Evolutionary conservation across 805 yeast species (phyloP), one percentile per base, ranked within the genome.

Genomic region (Teunomyces cretensis): DNA sequence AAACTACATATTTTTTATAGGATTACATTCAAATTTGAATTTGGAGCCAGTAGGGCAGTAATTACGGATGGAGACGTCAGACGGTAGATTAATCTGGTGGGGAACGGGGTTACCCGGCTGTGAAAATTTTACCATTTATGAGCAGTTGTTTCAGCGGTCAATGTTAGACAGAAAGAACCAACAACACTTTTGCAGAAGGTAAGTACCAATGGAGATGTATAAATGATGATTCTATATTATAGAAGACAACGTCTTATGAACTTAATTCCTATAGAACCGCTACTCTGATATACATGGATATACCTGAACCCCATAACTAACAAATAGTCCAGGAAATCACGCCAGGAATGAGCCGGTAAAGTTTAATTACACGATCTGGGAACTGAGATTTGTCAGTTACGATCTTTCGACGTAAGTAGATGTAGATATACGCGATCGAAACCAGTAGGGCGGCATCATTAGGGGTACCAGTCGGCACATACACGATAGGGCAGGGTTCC

Each of bases 261-360:
- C 39, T 36, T 30, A 50, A 49, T 31, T 39, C 53, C 51, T 49
- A 51, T 50, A 51, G 55, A 51, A 51, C 55, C 55, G 55, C 55
- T 51, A 51, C 55, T 49, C 55, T 51, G 55, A 51, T 30, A 35
- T 35, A 35, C 38, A 35, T 22, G 12, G 27, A 19, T 13, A 14
- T 16, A 8, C 7, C 7, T n/a, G 22, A 7, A 22, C 38, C 26
- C 22, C 3, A 19, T 19, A 35, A 35, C 38, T 35, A 35, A 35
- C 38, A 19, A 26, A 9, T 26, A 26, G 28, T 4, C 3, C 22
- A 19, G 22, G 22, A 19, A 19, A 19, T 19, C 22, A 19, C 22
- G 22, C 22, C 22, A 19, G 22, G 22, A 19, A 19, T 19, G 22
- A 19, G 22, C 22, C 22, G 6, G 22, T 19, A 19, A 19, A 19